Conservation (phyloP, 768 basidiomycete genomes). For the Neoboletus magnificus region DNA sequence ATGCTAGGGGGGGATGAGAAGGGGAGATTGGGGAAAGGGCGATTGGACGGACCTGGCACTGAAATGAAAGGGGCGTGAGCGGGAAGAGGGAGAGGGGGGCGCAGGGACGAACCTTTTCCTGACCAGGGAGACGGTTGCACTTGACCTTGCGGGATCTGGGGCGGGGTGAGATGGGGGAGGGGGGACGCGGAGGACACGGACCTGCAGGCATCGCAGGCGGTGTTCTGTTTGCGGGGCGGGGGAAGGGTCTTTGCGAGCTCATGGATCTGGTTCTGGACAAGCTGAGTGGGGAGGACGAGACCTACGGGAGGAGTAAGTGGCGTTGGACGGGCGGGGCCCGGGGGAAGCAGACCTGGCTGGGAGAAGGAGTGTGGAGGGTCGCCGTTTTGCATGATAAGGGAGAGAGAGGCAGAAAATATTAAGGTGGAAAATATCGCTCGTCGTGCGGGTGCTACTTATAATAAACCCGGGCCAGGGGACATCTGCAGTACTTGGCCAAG, state of each 20-base stretch:
- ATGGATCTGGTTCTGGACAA: constrained; percentile 78
- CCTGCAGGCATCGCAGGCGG: constrained; percentile 93
- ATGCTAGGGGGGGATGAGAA: constrained; percentile 46
- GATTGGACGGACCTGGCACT: constrained; percentile 62
- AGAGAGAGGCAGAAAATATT: constrained; percentile 23
- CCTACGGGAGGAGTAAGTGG: constrained; percentile 34
- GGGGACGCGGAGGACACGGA: constrained; percentile 24
- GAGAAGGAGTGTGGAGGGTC: constrained; percentile 32
- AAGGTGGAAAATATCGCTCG: constrained; percentile 19
- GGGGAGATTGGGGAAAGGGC: constrained; percentile 3
- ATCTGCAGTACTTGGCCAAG: constrained; percentile 17
- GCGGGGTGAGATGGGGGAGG: constrained; percentile 1
- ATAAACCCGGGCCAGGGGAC: constrained; percentile 16
- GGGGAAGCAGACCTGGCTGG: constrained; percentile 26
- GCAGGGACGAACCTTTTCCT: constrained; percentile 63
- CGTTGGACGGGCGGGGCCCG: neutral
- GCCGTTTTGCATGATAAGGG: constrained; percentile 32
- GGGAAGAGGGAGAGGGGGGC: constrained; percentile 1
- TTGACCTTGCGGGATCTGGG: constrained; percentile 82
- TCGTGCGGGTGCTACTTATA: constrained; percentile 24
- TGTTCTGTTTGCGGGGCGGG: constrained; percentile 88
- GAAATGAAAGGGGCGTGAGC: constrained; percentile 18
- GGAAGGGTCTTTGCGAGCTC: constrained; percentile 77
- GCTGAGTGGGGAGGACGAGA: constrained; percentile 58
- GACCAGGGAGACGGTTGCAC: constrained; percentile 77